These are phyloP conservation scores for Sphaerulina vaccinii DNA, from an alignment of 2,329 filamentous ascomycete species.

Conservation along the genomic window DNA sequence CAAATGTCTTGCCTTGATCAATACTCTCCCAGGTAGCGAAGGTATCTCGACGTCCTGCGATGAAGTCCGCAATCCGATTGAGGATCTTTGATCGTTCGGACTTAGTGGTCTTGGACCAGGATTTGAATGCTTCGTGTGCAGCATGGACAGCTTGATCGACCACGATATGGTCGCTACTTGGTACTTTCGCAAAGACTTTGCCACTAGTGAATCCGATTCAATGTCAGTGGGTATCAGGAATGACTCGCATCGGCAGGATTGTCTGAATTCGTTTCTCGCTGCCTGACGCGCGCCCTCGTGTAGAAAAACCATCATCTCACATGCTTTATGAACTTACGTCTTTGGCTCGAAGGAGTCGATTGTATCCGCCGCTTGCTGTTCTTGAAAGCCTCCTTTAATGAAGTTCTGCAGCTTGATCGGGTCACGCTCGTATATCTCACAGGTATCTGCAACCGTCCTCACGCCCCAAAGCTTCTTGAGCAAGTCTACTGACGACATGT, in stretches of 20 bases:
- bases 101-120: conserved; percentile 15
- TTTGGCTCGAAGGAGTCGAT: neutral
- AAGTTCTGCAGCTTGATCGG: conserved; percentile 13
- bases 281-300: too few relatives aligned
- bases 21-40: conserved; percentile 17
- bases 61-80: conserved; percentile 12
- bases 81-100: conserved; percentile 6
- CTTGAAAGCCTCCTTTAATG: conserved; percentile 7
- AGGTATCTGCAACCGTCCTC: neutral
- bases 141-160: conserved; percentile 11
- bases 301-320: too few relatives aligned
- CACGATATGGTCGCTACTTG: conserved; percentile 4
- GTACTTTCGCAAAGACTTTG: conserved; percentile 8
- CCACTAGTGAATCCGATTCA: neutral
- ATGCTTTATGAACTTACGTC: neutral
- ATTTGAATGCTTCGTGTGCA: conserved; percentile 10
- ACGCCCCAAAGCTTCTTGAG: conserved; percentile 7
- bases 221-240: conserved; percentile 8
- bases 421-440: neutral
- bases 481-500: neutral
- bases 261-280: too few relatives aligned
- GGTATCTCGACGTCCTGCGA: conserved; percentile 1
- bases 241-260: neutral
- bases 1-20: conserved; percentile 19
- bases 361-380: neutral